Conservation (phyloP, 2,329 filamentous ascomycete genomes). For the Mycogone perniciosa region DNA sequence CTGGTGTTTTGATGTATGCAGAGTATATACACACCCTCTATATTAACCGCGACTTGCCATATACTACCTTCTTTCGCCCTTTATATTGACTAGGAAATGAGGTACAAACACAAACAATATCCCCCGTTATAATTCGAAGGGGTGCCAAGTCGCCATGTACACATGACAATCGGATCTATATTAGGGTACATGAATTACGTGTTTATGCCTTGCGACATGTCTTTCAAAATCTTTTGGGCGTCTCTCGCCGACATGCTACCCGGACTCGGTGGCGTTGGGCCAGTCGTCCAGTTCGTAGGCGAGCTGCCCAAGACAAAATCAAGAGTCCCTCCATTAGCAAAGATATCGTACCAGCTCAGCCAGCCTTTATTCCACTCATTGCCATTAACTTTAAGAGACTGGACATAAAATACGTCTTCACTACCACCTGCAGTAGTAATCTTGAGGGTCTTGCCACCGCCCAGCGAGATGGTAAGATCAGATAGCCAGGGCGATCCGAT, state of each 20-base stretch:
- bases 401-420: constrained; percentile 52
- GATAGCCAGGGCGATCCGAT: constrained; percentile 58
- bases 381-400: constrained; percentile 61
- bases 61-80: background rate
- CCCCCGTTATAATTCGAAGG: too few relatives aligned
- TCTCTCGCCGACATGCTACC: constrained; percentile 27
- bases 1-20: constrained; percentile 6
- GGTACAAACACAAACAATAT: background rate
- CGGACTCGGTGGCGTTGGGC: constrained; percentile 55
- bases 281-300: constrained; percentile 51
- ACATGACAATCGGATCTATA: too few relatives aligned
- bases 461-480: constrained; percentile 53
- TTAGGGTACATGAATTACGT: too few relatives aligned
- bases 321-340: constrained; percentile 55
- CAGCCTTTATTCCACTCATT: constrained; percentile 55
- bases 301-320: constrained; percentile 56
- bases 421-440: constrained; percentile 48
- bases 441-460: constrained; percentile 44
- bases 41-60: background rate
- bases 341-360: constrained; percentile 61
- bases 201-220: constrained; percentile 2
- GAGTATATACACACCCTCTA: background rate
- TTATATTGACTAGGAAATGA: background rate
- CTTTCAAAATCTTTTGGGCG: constrained; percentile 13
- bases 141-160: background rate